Evolutionary conservation across 192 early-diverging fungal genomes (phyloP).

Genomic region (Linderina pennispora): DNA sequence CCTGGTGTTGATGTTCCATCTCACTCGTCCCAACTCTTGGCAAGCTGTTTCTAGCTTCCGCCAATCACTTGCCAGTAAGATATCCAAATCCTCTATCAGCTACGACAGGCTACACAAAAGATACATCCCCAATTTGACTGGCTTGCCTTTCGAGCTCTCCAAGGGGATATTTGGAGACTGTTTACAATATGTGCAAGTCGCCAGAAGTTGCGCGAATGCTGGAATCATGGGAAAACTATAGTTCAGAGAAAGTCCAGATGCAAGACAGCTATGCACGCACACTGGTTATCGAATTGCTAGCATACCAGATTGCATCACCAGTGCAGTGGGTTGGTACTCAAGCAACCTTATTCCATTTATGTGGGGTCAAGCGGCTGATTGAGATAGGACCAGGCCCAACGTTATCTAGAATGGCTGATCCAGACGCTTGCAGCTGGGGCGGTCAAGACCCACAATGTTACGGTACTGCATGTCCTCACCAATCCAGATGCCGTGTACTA

Average conservation of each 20-base stretch:
- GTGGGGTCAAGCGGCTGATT: slow-evolving; percentile 74
- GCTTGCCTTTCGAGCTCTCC: slow-evolving; percentile 74
- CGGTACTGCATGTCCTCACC: no score
- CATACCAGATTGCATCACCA: slow-evolving; percentile 90
- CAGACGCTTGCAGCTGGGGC: slow-evolving; percentile 61
- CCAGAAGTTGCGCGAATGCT: no score
- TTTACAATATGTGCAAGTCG: slow-evolving; percentile 67
- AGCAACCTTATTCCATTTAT: slow-evolving; percentile 71
- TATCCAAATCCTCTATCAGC: no score
- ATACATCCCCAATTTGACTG: slow-evolving; percentile 96
- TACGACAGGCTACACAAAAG: slow-evolving; percentile 59
- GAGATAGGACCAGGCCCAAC: slow-evolving; percentile 86
- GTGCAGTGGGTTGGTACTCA: slow-evolving; percentile 96
- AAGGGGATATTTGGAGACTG: slow-evolving; percentile 70
- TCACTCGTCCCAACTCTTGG: slow-evolving; percentile 80
- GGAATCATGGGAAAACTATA: no score
- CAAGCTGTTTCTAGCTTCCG: slow-evolving; percentile 87
- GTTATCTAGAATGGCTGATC: slow-evolving; percentile 79
- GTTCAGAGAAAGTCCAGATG: no score
- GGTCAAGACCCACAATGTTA: no score
- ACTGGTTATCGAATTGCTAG: slow-evolving; percentile 83
- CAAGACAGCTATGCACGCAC: no score
- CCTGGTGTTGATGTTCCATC: slow-evolving; percentile 88
- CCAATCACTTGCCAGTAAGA: no score
- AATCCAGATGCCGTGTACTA: no score